Base-by-base conservation (phyloP, 148 eudicot genomes). In the Fagopyrum homotropicum region DNA sequence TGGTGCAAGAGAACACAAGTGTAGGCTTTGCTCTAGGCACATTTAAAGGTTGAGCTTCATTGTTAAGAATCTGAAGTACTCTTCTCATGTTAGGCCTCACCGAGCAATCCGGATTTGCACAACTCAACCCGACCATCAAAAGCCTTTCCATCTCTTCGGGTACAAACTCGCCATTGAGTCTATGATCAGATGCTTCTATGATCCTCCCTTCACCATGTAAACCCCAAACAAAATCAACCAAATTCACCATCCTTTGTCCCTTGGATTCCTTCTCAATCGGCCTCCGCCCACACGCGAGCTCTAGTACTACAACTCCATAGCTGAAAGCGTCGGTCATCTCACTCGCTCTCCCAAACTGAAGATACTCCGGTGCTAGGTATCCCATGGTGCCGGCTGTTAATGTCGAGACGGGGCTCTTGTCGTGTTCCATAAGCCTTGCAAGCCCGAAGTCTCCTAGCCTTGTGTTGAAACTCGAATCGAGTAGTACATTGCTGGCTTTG, bases 221-320 rank as follows among this genome's bases (percentile, higher is more conserved):
- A 0, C 75, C 82, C 98, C 96, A 91, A 16, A 87, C 96, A 90
- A 89, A 91, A n/a, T 89, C 93, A 77, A 91, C 93, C 84, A 91
- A 77, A 78, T 86, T 91, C 75, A 78, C 79, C 17, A 60, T 59
- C 30, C 1, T 60, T 19, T 89, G 91, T 49, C 72, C 84, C 79
- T 91, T 91, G 5, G 91, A 35, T 35, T 35, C 40, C 40, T 35
- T 35, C 40, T 35, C 78, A 26, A 91, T 91, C 0, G 96, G 96
- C 76, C 96, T 79, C 79, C 93, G 81, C 35, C 96, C 96, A 12
- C 85, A 85, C 1, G 88, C 90, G 72, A 91, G 91, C 78, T 91
- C 96, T 0, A 91, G 85, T 10, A 84, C 88, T 81, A 91, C 96
- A 0, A 92, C 91, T 5, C 97, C 97, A 4, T 55, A 91, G 79